Conservation (phyloP, 2,329 filamentous ascomycete species). For the Byssochlamys sp. region DNA sequence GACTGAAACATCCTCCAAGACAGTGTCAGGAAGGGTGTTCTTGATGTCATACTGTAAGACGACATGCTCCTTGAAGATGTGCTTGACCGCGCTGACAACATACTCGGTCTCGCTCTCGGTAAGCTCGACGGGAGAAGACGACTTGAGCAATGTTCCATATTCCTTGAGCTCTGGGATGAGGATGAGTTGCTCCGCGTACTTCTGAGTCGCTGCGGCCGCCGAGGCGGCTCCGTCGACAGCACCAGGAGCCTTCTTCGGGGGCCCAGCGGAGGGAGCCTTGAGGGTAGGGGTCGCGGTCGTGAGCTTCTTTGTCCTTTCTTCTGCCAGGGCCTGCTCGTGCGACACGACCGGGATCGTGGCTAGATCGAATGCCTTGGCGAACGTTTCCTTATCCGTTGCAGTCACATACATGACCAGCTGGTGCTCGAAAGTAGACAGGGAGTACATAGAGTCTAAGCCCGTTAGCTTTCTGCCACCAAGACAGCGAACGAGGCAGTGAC, state of each 20-base stretch:
- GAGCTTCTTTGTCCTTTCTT: conserved; percentile 94
- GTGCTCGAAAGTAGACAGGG: conserved; percentile 87
- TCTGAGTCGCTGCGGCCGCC: conserved; percentile 70
- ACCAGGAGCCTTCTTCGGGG: conserved; percentile 59
- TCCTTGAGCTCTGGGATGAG: conserved; percentile 83
- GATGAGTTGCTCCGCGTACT: conserved; percentile 78
- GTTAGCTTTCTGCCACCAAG: conserved; percentile 11
- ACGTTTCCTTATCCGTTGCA: conserved; percentile 76
- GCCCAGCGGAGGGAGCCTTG: conserved; percentile 77
- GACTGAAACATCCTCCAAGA: conserved; percentile 81
- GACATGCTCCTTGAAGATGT: conserved; percentile 94
- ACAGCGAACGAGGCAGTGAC: conserved; percentile 9
- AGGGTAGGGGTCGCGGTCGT: conserved; percentile 84
- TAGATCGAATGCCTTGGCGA: conserved; percentile 79
- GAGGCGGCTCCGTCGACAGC: conserved; percentile 67
- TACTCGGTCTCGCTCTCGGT: conserved; percentile 98
- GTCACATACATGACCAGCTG: conserved; percentile 97
- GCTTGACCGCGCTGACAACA: conserved; percentile 85
- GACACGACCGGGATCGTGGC: conserved; percentile 85
- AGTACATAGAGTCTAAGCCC: conserved; percentile 76
- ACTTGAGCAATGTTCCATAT: conserved; percentile 87
- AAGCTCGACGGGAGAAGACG: conserved; percentile 72
- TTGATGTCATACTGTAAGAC: conserved; percentile 95
- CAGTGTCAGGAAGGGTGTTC: conserved; percentile 85
- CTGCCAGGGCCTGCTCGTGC: conserved; percentile 87